Evolutionary conservation across 208 protist genomes (phyloP).

Genomic region (Zelonia costaricensis): DNA sequence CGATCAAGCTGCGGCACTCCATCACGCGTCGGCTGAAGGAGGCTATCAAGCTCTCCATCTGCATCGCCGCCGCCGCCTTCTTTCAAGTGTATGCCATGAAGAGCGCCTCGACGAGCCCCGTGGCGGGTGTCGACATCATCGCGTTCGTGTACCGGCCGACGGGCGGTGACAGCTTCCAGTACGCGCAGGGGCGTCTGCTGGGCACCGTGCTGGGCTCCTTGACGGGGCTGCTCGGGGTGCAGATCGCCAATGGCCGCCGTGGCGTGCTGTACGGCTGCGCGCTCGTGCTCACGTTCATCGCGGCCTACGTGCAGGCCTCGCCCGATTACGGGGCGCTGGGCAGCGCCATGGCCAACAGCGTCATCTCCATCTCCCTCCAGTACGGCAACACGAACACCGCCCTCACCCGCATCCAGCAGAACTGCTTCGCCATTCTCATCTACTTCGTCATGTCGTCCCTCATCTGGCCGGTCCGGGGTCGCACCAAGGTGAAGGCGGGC

Average conservation of each 20-base stretch:
- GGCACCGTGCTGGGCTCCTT: slow-evolving; percentile 84
- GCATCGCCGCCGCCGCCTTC: slow-evolving; percentile 64
- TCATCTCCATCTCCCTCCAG: slow-evolving; percentile 81
- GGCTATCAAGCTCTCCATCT: slow-evolving; percentile 76
- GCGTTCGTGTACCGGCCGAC: slow-evolving; percentile 80
- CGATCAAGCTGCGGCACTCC: slow-evolving; percentile 44
- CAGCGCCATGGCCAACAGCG: slow-evolving; percentile 76
- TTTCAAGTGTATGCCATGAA: slow-evolving; percentile 85
- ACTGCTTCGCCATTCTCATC: slow-evolving; percentile 86
- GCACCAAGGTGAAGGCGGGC: slow-evolving; percentile 65
- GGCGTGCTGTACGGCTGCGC: slow-evolving; percentile 62
- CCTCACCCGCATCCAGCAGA: slow-evolving; percentile 89
- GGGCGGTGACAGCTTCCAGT: slow-evolving; percentile 83
- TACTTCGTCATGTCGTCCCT: slow-evolving; percentile 83
- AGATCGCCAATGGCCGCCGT: slow-evolving; percentile 59
- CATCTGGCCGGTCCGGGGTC: slow-evolving; percentile 79
- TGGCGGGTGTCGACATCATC: slow-evolving; percentile 79
- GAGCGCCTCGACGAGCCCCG: slow-evolving; percentile 55
- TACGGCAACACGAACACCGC: slow-evolving; percentile 51
- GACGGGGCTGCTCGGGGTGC: slow-evolving; percentile 62
- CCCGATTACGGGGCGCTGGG: slow-evolving; percentile 64
- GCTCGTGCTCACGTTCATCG: slow-evolving; percentile 69
- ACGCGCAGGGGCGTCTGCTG: slow-evolving; percentile 74
- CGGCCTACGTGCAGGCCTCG: slow-evolving; percentile 71
- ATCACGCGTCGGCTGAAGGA: slow-evolving; percentile 85